Evolutionary conservation across 139 green algal genomes (phyloP).

Genomic region (Closterium sp.): DNA sequence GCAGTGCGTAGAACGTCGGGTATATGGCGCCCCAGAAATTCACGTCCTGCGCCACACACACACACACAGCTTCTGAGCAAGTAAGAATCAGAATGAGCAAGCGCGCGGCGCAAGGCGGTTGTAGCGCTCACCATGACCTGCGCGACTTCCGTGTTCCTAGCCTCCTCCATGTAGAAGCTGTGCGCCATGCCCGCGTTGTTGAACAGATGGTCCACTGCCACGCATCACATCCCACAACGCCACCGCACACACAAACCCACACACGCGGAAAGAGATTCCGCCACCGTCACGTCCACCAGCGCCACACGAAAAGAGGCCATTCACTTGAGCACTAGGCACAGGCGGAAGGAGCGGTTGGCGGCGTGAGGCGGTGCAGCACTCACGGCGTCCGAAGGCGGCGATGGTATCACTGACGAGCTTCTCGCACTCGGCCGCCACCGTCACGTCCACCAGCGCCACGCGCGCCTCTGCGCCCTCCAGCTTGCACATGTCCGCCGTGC

Average conservation of each 20-base stretch:
- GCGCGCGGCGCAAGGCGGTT: not conserved
- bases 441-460: slow-evolving; percentile 32
- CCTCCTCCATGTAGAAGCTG: slow-evolving; percentile 20
- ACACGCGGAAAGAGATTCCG: no score
- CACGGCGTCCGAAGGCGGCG: slow-evolving; percentile 19
- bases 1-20: slow-evolving; percentile 46
- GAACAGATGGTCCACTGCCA: slow-evolving; percentile 43
- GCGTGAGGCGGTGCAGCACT: not conserved
- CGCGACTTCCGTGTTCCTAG: not conserved
- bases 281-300: no score
- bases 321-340: not conserved
- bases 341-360: not conserved
- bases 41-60: slow-evolving; percentile 19
- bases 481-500: slow-evolving; percentile 17
- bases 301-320: not conserved
- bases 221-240: no score
- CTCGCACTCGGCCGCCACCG: slow-evolving; percentile 45
- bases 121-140: not conserved
- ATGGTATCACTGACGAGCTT: slow-evolving; percentile 37
- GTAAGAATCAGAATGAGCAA: not conserved
- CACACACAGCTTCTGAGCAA: not conserved
- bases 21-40: slow-evolving; percentile 45
- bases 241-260: no score
- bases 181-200: slow-evolving; percentile 44
- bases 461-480: slow-evolving; percentile 1